Conservation (phyloP, 2,329 filamentous ascomycete genomes). For the Fusarium anthophilum region DNA sequence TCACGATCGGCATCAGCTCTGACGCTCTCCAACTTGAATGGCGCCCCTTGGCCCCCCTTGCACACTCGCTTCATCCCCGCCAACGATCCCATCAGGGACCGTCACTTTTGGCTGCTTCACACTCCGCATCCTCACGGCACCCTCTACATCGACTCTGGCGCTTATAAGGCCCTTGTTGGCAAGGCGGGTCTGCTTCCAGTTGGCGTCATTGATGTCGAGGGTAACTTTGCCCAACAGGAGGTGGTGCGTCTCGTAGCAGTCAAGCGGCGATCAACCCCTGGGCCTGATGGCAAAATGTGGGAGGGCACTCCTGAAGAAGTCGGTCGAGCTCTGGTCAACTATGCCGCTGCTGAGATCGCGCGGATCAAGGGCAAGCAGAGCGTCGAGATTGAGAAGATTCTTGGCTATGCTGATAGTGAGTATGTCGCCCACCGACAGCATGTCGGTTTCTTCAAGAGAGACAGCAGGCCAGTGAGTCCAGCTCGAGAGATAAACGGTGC, state of each 20-base stretch:
- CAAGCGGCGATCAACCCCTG: slow-evolving; percentile 60
- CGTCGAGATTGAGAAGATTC: slow-evolving; percentile 77
- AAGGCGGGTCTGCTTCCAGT: slow-evolving; percentile 91
- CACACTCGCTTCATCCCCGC: slow-evolving; percentile 95
- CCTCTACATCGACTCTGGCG: slow-evolving; percentile 92
- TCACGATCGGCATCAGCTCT: slow-evolving; percentile 56
- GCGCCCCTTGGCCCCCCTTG: slow-evolving; percentile 65
- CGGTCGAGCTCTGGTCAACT: slow-evolving; percentile 90
- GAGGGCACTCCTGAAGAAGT: slow-evolving; percentile 73
- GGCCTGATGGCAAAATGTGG: slow-evolving; percentile 57
- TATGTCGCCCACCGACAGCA: slow-evolving; percentile 92
- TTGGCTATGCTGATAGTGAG: slow-evolving; percentile 95
- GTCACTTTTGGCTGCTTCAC: slow-evolving; percentile 97
- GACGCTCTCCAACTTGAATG: slow-evolving; percentile 45
- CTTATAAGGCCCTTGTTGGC: slow-evolving; percentile 78
- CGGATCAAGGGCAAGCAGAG: slow-evolving; percentile 88
- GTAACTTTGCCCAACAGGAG: slow-evolving; percentile 90
- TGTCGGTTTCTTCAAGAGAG: slow-evolving; percentile 75
- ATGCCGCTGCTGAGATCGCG: slow-evolving; percentile 83
- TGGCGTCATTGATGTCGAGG: slow-evolving; percentile 90
- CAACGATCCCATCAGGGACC: slow-evolving; percentile 84
- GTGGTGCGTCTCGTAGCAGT: slow-evolving; percentile 88
- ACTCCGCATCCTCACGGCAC: slow-evolving; percentile 90
- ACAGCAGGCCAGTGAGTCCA: slow-evolving; percentile 64
- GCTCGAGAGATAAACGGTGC: slow-evolving; percentile 42